Evolutionary conservation across 768 basidiomycete species (phyloP).

Genomic region (Termitomyces sp.): DNA sequence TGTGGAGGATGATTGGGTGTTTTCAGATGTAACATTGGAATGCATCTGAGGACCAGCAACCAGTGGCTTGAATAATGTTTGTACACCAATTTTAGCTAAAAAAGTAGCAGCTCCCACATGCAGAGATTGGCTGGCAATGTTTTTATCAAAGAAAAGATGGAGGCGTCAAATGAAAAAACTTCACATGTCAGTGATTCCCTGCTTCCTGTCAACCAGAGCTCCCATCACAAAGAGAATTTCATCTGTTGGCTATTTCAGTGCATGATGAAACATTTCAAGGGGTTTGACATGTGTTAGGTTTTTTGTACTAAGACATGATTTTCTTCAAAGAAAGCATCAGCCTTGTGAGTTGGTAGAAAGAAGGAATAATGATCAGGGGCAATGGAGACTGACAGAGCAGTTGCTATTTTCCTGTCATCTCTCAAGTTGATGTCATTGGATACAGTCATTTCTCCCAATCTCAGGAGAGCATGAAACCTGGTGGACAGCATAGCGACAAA

Average conservation of each 20-base stretch:
- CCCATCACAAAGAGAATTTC: too few species aligned
- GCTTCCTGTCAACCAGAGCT: too few species aligned
- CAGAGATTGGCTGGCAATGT: too few species aligned
- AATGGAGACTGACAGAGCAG: background rate
- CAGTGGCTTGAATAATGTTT: too few species aligned
- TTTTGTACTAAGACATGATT: constrained; percentile 11
- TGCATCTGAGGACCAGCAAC: too few species aligned
- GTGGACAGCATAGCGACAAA: constrained; percentile 24
- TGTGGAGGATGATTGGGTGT: too few species aligned
- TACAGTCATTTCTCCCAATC: constrained; percentile 22
- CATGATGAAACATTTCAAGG: background rate
- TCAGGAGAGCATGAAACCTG: constrained; percentile 22
- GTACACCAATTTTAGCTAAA: too few species aligned
- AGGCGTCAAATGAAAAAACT: too few species aligned
- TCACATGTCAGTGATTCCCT: too few species aligned
- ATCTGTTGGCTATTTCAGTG: background rate
- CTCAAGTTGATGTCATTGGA: constrained; percentile 12
- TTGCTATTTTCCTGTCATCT: constrained; percentile 3
- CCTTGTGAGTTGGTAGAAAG: constrained; percentile 17
- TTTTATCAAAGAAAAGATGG: too few species aligned
- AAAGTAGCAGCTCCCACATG: too few species aligned
- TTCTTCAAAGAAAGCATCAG: constrained; percentile 15
- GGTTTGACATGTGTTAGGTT: background rate
- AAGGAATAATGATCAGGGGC: background rate
- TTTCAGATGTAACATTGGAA: too few species aligned